phyloP scores from a whole-genome alignment of 116 monocot species.

The Phalaenopsis hybrid region DNA sequence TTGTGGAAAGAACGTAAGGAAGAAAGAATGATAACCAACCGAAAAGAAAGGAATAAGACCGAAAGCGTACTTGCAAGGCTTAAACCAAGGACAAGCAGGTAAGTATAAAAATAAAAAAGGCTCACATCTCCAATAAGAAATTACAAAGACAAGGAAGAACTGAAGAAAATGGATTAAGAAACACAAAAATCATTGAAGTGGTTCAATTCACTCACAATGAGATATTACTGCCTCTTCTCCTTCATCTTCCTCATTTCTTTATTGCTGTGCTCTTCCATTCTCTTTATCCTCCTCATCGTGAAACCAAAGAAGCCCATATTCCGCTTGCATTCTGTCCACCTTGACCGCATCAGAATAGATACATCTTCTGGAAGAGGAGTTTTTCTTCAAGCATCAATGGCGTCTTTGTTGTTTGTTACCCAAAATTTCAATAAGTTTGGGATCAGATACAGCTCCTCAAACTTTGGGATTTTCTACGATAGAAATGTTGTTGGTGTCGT shows the following conservation, averaged over 20 bases:
- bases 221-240: constrained; percentile 22
- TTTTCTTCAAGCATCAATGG: constrained; percentile 23
- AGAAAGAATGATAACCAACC: background rate
- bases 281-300: constrained; percentile 31
- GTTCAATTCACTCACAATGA: constrained; percentile 2
- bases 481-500: constrained; percentile 33
- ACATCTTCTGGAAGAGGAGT: constrained; percentile 16
- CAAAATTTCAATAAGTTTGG: constrained; percentile 66
- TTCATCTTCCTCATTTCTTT: constrained; percentile 11
- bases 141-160: no score
- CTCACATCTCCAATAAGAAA: no score
- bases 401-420: constrained; percentile 43
- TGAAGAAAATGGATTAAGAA: background rate
- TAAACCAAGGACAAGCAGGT: background rate
- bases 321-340: constrained; percentile 45
- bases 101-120: background rate
- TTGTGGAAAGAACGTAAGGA: background rate
- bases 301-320: constrained; percentile 70
- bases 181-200: background rate
- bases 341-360: constrained; percentile 37
- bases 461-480: constrained; percentile 32
- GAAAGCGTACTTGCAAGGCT: background rate
- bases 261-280: constrained; percentile 14
- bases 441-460: constrained; percentile 46
- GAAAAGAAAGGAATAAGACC: constrained; percentile 1